Percentiles rank a stretch among this genome's conserved stretches.
Conservation (phyloP, 2,329 filamentous ascomycete species). For the Dactylellina sp. region DNA sequence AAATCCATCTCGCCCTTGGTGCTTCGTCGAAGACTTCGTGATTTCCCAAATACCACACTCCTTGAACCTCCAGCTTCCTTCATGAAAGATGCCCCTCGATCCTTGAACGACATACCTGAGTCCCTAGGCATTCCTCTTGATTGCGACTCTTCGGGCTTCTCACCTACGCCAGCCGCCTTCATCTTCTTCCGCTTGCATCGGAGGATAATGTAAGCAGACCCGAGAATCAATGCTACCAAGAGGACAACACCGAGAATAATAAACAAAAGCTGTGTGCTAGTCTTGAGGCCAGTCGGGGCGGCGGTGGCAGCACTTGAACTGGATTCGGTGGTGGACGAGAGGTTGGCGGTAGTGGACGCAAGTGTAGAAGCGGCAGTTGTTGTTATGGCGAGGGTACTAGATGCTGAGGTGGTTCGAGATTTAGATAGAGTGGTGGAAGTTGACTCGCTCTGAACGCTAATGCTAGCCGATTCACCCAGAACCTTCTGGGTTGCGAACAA, state of each 20-base stretch:
- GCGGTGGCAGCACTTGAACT: conserved; percentile 13
- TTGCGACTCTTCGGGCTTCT: conserved; percentile 44
- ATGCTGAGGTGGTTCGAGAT: conserved; percentile 19
- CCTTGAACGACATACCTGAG: conserved; percentile 59
- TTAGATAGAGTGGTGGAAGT: conserved; percentile 38
- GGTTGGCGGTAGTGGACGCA: conserved; percentile 18
- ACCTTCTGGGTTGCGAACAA: conserved; percentile 45
- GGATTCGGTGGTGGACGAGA: conserved; percentile 30
- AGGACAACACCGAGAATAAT: conserved; percentile 59
- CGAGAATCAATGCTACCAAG: conserved; percentile 57
- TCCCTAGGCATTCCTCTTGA: conserved; percentile 33
- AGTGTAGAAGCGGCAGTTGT: conserved; percentile 28
- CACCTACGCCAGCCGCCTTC: conserved; percentile 34
- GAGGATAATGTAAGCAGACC: conserved; percentile 55
- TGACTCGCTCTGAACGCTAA: conserved; percentile 18
- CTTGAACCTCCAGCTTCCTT: conserved; percentile 58
- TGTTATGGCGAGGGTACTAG: conserved; percentile 19
- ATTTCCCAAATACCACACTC: conserved; percentile 45
- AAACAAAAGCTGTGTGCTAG: conserved; percentile 59
- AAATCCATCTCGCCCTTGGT: conserved; percentile 48
- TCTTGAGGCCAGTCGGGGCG: conserved; percentile 48
- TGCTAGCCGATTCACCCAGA: conserved; percentile 19
- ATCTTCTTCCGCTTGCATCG: conserved; percentile 57
- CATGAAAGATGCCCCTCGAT: conserved; percentile 60
- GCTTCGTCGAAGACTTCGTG: conserved; percentile 40